A percentile compares a stretch with the other conserved stretches of the same genome.
Conservation (phyloP, 768 basidiomycete species). For the Leccinum subtestaceum region DNA sequence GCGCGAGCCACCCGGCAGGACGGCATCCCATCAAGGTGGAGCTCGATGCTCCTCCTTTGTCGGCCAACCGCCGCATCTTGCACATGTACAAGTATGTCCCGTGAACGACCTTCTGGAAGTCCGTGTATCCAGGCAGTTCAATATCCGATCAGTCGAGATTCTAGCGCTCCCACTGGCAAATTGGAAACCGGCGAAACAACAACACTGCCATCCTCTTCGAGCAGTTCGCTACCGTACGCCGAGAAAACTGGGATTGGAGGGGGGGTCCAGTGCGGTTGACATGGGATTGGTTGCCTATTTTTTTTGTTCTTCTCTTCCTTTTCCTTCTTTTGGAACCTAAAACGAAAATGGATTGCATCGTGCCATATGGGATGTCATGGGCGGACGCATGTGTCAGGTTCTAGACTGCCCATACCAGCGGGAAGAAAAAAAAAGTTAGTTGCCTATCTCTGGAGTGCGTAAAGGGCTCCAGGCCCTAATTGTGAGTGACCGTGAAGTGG, state of each 20-base stretch:
- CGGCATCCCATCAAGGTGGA: background rate
- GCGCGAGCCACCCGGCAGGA: background rate
- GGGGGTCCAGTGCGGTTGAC: constrained; percentile 6
- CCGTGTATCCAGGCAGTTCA: constrained; percentile 28
- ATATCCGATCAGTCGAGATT: constrained; percentile 34
- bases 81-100: constrained; percentile 13
- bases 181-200: constrained; percentile 10
- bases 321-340: constrained; percentile 1
- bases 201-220: constrained; percentile 16
- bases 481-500: background rate
- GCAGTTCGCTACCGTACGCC: constrained; percentile 9
- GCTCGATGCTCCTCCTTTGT: constrained; percentile 15
- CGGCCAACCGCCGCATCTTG: constrained; percentile 13
- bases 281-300: constrained; percentile 4
- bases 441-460: constrained; percentile 7
- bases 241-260: constrained; percentile 8
- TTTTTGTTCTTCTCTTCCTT: background rate
- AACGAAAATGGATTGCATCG: constrained; percentile 7
- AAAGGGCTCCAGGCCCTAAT: constrained; percentile 4
- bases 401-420: constrained; percentile 9
- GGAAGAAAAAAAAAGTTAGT: constrained; percentile 2
- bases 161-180: constrained; percentile 21
- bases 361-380: constrained; percentile 7
- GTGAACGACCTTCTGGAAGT: constrained; percentile 25
- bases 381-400: constrained; percentile 19